Conservation (phyloP, 306 rosid genomes). For the Styphnolobium japonicum region DNA sequence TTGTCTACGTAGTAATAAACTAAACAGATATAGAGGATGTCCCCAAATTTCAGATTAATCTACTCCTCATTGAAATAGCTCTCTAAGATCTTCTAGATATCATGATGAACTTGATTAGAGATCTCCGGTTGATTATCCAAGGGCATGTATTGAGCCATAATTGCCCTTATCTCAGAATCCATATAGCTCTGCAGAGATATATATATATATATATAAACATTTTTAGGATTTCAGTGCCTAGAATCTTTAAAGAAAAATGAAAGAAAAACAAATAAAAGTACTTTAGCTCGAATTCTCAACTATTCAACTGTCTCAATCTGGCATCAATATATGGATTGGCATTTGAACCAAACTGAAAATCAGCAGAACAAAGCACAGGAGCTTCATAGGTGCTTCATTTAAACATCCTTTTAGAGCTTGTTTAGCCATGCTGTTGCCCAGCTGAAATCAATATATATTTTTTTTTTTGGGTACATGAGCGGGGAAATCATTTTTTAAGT, state of each 20-base stretch:
- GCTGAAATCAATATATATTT: too few species aligned
- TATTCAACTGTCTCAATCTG: neutral
- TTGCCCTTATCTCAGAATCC: slow-evolving; percentile 93
- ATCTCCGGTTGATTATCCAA: slow-evolving; percentile 79
- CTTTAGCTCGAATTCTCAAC: neutral
- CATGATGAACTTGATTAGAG: slow-evolving; percentile 41
- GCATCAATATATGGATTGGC: neutral
- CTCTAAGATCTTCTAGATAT: slow-evolving; percentile 26
- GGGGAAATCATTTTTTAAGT: too few species aligned
- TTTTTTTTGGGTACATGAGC: too few species aligned
- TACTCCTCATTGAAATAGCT: neutral
- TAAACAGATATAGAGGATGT: neutral
- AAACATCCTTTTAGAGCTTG: neutral
- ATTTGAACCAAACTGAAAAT: neutral
- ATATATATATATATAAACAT: neutral
- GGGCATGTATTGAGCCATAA: slow-evolving; percentile 99
- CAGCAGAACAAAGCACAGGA: neutral
- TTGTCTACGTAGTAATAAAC: neutral
- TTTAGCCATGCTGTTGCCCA: too few species aligned
- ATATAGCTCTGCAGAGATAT: slow-evolving; percentile 68
- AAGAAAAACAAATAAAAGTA: neutral
- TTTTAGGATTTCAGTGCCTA: neutral
- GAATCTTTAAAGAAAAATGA: neutral
- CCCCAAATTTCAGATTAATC: neutral
- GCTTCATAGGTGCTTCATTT: neutral